phyloP scores from a whole-genome alignment of 768 basidiomycete genomes.

The Jaapia argillacea region DNA sequence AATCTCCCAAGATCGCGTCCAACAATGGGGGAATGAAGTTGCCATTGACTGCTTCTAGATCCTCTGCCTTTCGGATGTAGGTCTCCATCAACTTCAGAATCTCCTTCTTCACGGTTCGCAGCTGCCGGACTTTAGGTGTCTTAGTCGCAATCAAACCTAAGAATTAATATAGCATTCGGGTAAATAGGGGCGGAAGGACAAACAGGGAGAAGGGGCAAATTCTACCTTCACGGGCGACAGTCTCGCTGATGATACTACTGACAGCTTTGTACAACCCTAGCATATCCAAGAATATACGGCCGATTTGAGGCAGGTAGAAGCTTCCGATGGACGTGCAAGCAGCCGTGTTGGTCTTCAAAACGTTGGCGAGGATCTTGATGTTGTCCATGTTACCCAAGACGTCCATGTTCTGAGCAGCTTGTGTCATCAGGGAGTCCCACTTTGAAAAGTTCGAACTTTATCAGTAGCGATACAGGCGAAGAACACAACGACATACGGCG shows the following conservation, averaged over 20 bases:
- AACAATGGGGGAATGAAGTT: conserved; percentile 92
- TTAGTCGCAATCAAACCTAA: conserved; percentile 87
- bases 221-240: conserved; percentile 80
- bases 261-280: conserved; percentile 96
- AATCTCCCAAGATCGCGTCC: conserved; percentile 97
- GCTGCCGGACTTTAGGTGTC: conserved; percentile 89
- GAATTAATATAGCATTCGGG: too few relatives aligned
- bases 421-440: conserved; percentile 98
- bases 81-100: conserved; percentile 96
- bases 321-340: conserved; percentile 95
- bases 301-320: conserved; percentile 94
- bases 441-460: too few relatives aligned
- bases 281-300: conserved; percentile 95
- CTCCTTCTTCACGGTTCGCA: conserved; percentile 97
- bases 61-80: conserved; percentile 95
- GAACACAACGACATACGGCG: conserved; percentile 47
- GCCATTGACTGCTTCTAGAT: conserved; percentile 83
- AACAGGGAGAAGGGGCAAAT: conserved; percentile 10
- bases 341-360: conserved; percentile 96
- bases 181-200: background rate
- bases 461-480: background rate
- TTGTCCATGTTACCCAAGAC: conserved; percentile 87
- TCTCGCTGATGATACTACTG: conserved; percentile 91
- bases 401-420: conserved; percentile 87
- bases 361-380: conserved; percentile 93